These are phyloP conservation scores for Trichosporon faecale DNA, from an alignment of 1,284 basidiomycete species.

Conservation along the genomic window DNA sequence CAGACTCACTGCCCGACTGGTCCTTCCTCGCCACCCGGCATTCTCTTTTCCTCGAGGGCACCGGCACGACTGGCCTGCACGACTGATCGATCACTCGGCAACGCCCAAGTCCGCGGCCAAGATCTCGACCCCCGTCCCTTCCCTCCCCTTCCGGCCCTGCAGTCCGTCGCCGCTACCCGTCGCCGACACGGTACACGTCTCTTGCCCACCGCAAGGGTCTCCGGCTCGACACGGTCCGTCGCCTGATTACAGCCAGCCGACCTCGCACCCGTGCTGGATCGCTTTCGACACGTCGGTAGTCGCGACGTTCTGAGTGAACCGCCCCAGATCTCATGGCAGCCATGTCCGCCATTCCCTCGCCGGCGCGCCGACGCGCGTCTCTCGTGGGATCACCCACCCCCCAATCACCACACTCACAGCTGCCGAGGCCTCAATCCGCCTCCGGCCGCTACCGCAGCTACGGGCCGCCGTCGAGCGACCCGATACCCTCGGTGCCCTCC, in stretches of 20 bases:
- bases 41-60: background rate
- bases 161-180: background rate
- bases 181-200: background rate
- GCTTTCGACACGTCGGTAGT: background rate
- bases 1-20: background rate
- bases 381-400: slow-evolving; percentile 31
- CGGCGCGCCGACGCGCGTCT: slow-evolving; percentile 22
- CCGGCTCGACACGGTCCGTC: background rate
- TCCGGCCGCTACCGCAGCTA: slow-evolving; percentile 24
- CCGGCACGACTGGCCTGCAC: background rate
- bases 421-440: slow-evolving; percentile 35
- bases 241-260: background rate
- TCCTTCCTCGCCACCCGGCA: slow-evolving; percentile 7
- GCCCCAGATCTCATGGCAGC: background rate
- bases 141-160: background rate
- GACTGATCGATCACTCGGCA: background rate
- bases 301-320: background rate
- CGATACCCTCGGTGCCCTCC: slow-evolving; percentile 7
- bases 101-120: background rate
- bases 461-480: background rate
- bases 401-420: slow-evolving; percentile 30
- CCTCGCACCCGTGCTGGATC: background rate
- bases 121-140: background rate
- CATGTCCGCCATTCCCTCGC: slow-evolving; percentile 18
- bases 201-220: background rate